These are phyloP conservation scores for Pouteria campechiana DNA, from an alignment of 179 eudicot genomes.

Conservation along the genomic window DNA sequence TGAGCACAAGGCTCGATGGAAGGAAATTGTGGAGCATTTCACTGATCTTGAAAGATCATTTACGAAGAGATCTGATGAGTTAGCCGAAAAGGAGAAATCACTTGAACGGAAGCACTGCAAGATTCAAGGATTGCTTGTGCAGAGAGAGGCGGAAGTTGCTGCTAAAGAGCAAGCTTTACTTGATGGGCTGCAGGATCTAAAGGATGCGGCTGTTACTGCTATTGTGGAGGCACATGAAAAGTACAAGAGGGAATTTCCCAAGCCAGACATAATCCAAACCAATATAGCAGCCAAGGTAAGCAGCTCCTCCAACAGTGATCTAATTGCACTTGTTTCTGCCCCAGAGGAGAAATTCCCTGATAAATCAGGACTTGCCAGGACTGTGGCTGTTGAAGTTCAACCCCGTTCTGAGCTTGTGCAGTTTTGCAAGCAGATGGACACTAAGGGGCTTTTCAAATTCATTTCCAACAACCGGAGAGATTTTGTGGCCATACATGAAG, in stretches of 20 bases:
- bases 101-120: conserved; percentile 28
- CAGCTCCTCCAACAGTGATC: conserved; percentile 28
- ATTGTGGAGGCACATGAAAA: conserved; percentile 31
- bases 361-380: conserved; percentile 26
- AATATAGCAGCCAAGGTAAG: conserved; percentile 38
- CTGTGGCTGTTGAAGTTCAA: conserved; percentile 27
- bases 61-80: conserved; percentile 30
- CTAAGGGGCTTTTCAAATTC: conserved; percentile 49
- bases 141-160: conserved; percentile 33
- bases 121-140: conserved; percentile 21
- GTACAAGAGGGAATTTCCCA: conserved; percentile 14
- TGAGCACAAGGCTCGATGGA: conserved; percentile 19
- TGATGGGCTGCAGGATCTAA: conserved; percentile 49
- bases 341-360: conserved; percentile 25
- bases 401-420: conserved; percentile 43
- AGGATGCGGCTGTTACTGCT: conserved; percentile 56
- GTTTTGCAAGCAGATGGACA: conserved; percentile 61
- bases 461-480: conserved; percentile 33
- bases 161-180: conserved; percentile 51
- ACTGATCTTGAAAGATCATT: conserved; percentile 21
- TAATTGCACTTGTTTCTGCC: conserved; percentile 23
- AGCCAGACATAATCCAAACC: conserved; percentile 5
- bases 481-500: conserved; percentile 20
- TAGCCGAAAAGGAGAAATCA: conserved; percentile 39
- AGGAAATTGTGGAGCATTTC: conserved; percentile 39